Evolutionary conservation across 2,329 filamentous ascomycete species (phyloP).

Genomic region (Sphaerulina populicola): DNA sequence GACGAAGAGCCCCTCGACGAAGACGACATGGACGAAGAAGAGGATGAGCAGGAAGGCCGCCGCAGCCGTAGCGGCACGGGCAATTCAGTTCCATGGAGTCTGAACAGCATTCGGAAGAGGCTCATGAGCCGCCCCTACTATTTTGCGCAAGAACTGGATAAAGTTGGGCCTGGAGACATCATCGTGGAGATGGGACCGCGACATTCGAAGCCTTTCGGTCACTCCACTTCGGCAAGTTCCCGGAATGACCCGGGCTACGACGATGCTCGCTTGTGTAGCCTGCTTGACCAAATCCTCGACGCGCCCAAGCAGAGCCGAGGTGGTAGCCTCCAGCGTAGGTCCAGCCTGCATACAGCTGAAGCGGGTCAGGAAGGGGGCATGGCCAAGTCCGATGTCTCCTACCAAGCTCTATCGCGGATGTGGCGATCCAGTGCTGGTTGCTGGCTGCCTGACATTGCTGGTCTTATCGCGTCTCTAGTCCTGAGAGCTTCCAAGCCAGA

Average conservation of each 20-base stretch:
- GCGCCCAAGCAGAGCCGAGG: constrained; percentile 16
- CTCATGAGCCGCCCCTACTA: constrained; percentile 19
- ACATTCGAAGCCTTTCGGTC: constrained; percentile 9
- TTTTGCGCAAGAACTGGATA: constrained; percentile 20
- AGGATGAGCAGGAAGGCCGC: constrained; percentile 12
- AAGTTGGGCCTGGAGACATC: constrained; percentile 13
- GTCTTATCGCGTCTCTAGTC: constrained; percentile 13
- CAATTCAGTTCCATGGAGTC: constrained; percentile 9
- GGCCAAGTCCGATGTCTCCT: constrained; percentile 1
- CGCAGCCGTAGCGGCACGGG: constrained; percentile 6
- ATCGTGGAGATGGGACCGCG: constrained; percentile 15
- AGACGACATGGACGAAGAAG: constrained; percentile 31
- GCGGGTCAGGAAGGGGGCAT: neutral
- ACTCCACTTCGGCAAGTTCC: constrained; percentile 2
- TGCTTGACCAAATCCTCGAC: constrained; percentile 30
- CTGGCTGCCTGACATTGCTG: constrained; percentile 20
- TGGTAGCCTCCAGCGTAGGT: neutral
- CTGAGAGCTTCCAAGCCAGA: neutral
- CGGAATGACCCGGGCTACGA: constrained; percentile 22
- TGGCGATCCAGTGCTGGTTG: constrained; percentile 19
- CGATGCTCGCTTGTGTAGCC: constrained; percentile 25
- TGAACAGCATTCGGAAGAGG: constrained; percentile 23
- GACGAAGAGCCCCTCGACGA: constrained; percentile 42
- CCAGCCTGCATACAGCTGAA: neutral
- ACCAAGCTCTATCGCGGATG: constrained; percentile 16